phyloP scores from a whole-genome alignment of 306 rosid genomes.

The Begonia fuchsioides region DNA sequence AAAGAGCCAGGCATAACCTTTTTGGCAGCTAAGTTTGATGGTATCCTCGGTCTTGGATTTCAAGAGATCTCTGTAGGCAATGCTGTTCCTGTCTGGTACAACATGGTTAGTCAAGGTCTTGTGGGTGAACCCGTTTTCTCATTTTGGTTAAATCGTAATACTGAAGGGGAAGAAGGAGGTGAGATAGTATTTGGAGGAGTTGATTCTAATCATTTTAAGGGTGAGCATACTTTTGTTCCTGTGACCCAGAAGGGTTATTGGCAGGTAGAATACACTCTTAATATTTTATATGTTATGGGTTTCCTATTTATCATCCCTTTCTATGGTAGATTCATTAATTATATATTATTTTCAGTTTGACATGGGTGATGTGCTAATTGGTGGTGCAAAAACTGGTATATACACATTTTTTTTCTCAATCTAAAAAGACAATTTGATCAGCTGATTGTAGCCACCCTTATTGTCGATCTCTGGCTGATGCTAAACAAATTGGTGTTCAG shows the following conservation, averaged over 20 bases:
- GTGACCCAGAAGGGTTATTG: slow-evolving; percentile 79
- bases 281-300: not conserved
- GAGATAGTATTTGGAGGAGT: slow-evolving; percentile 91
- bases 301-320: too few species aligned
- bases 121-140: slow-evolving; percentile 71
- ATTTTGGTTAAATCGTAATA: slow-evolving; percentile 84
- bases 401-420: slow-evolving; percentile 1
- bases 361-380: slow-evolving; percentile 79
- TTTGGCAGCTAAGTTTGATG: slow-evolving; percentile 71
- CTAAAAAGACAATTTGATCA: not conserved
- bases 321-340: not conserved
- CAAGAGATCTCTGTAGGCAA: slow-evolving; percentile 74
- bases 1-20: slow-evolving; percentile 54
- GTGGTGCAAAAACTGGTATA: slow-evolving; percentile 58
- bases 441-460: too few species aligned
- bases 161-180: slow-evolving; percentile 55
- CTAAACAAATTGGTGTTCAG: slow-evolving; percentile 29
- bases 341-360: slow-evolving; percentile 45
- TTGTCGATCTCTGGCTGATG: too few species aligned
- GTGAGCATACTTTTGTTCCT: slow-evolving; percentile 74
- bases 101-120: slow-evolving; percentile 68
- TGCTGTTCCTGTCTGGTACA: slow-evolving; percentile 78
- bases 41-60: slow-evolving; percentile 85
- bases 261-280: slow-evolving; percentile 45
- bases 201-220: slow-evolving; percentile 80